A percentile compares a stretch with the other conserved stretches of the same genome.
Conservation (phyloP, 192 early-diverging fungal species). For the Backusella circina region DNA sequence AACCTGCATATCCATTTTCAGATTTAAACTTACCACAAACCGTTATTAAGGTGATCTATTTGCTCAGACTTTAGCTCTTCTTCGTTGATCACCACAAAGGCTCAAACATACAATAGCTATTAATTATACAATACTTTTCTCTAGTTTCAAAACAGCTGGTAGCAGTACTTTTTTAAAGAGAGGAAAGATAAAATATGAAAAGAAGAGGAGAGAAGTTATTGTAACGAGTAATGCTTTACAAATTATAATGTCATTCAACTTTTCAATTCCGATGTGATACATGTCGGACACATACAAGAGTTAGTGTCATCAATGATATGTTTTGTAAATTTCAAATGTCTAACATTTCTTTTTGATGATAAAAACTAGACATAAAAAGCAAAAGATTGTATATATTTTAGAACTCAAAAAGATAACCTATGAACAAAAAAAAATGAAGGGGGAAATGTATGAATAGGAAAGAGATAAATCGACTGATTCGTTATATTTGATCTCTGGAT, state of each 20-base stretch:
- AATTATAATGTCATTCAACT: not conserved
- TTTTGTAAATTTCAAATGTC: not conserved
- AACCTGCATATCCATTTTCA: not conserved
- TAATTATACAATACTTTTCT: not conserved
- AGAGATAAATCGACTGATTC: not conserved
- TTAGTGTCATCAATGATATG: too few relatives aligned
- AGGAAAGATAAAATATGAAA: not conserved
- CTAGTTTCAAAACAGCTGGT: not conserved
- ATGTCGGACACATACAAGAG: not conserved
- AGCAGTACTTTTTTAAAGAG: not conserved
- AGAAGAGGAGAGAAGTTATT: too few relatives aligned
- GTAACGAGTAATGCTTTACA: not conserved
- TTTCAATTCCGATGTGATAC: not conserved
- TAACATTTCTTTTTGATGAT: not conserved
- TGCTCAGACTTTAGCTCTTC: not conserved
- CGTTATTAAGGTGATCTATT: not conserved
- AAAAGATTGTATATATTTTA: not conserved
- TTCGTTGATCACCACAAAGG: not conserved
- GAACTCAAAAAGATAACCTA: not conserved
- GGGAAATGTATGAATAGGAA: not conserved
- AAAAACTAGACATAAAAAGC: not conserved
- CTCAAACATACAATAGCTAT: not conserved
- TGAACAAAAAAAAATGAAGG: not conserved
- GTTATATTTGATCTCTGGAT: not conserved
- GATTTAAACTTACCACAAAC: not conserved